Evolutionary conservation across 148 eudicot species (phyloP).

Genomic region (Cornus controversa): DNA sequence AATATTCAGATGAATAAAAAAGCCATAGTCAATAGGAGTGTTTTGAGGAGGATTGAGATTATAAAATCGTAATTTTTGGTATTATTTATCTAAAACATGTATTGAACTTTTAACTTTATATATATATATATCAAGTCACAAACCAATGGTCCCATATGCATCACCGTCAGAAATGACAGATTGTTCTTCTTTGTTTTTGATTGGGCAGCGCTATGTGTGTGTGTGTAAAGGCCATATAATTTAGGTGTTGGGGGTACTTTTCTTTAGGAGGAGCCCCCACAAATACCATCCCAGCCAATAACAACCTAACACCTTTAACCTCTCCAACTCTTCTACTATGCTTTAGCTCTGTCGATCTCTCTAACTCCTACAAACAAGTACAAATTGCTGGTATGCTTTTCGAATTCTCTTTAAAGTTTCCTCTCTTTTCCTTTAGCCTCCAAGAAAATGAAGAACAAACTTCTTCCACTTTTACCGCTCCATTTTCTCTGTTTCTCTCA

Average conservation of each 20-base stretch:
- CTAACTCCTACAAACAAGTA: constrained; percentile 9
- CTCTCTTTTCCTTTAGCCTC: neutral
- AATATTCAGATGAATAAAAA: too few relatives aligned
- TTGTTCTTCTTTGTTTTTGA: constrained; percentile 20
- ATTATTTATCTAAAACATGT: too few relatives aligned
- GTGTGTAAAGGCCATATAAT: neutral
- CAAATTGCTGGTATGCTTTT: constrained; percentile 10
- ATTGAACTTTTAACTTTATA: too few relatives aligned
- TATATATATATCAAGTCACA: too few relatives aligned
- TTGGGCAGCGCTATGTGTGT: constrained; percentile 7
- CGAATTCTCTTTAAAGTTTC: neutral
- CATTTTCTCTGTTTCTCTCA: constrained; percentile 9
- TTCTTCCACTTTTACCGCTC: neutral
- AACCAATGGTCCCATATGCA: neutral
- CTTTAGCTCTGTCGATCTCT: constrained; percentile 11
- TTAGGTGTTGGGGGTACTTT: constrained; percentile 4
- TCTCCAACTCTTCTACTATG: neutral
- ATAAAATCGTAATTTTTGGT: too few relatives aligned
- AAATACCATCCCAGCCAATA: constrained; percentile 35
- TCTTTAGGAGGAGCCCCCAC: constrained; percentile 21
- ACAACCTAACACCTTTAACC: constrained; percentile 18
- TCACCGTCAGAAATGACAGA: constrained; percentile 9
- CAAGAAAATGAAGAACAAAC: neutral
- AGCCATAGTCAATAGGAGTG: too few relatives aligned
- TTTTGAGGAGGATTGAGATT: too few relatives aligned